Evolutionary conservation across 768 basidiomycete genomes (phyloP), one percentile per base, ranked within the genome.

Genomic region (Pleurotus citrinopileatus): DNA sequence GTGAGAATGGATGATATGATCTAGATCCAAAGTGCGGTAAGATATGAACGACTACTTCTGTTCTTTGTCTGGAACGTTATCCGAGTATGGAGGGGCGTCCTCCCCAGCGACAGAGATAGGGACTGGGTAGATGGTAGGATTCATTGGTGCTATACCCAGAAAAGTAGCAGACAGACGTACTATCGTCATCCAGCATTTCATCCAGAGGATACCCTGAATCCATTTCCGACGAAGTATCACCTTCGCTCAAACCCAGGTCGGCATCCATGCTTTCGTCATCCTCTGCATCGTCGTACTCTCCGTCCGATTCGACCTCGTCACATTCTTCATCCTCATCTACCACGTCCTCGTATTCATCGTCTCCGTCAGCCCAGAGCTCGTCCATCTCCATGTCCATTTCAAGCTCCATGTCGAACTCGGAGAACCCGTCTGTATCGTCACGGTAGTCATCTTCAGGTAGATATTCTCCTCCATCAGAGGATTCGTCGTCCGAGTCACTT

Each of bases 401-500:
- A 38, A 63, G 28, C 52, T 63, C 64, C 38, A 61, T 57, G 15
- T 68, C 68, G n/a, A 57, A 53, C 34, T 58, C 60, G 45, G 70
- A 68, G 60, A 72, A 72, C 8, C 64, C 72, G 48, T 80, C 76
- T 22, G 70, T 68, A 52, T 79, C 79, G 10, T 82, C 78, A 3
- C 75, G 76, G 15, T 81, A 80, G 55, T 84, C 82, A 34, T 62
- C 62, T 3, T 74, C 73, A 4, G 84, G 85, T 19, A 86, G 64
- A 59, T 86, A 87, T 66, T 87, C 86, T 9, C 79, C 82, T 15
- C 79, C 86, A 62, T 87, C 85, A 12, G 80, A 83, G 3, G 81
- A 85, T 61, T 85, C 87, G 62, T 79, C 75, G 59, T 86, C 86
- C 9, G 78, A 77, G 28, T 82, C 79, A 1, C 76, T 71, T 1